Base-by-base conservation (phyloP, 164 flowering plant species). In the Cinnamomum chago region DNA sequence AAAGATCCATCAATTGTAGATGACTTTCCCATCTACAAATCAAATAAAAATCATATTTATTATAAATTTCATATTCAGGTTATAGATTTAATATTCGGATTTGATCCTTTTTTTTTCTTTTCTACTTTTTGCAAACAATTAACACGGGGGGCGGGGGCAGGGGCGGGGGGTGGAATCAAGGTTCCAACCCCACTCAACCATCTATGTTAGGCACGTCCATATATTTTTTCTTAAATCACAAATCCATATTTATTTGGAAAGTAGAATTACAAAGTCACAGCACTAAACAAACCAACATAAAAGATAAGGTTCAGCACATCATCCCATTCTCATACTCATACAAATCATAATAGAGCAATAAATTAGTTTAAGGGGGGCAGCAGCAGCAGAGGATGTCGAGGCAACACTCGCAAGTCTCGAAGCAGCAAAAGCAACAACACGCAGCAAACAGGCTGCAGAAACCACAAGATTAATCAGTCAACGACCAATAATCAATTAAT, bases 351-450 rank as follows among this genome's bases (percentile, higher is more conserved):
- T 55, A 14, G 60, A 15, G 20, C 20, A 55, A 55, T n/a, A 15
- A 18, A 17, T 15, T 15, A 55, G n/a, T 15, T 20, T 9, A 55
- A 15, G 33, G 47, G 23, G 58, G 55, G 67, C 75, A 84, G 80
- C 84, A 68, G 70, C 86, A 87, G 76, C 85, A 86, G 24, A 86
- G 70, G 1, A 67, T 14, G 14, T 88, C 87, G 62, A 89, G 76
- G 81, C 90, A 86, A 76, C 90, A 82, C 80, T 86, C 89, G 73
- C 92, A 84, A 1, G 88, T 81, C 82, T 84, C 86, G 51, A 23
- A 83, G 76, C 91, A 88, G 77, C 87, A 88, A 65, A 79, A 88
- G 75, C 88, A 84, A 83, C 88, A 85, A 52, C 86, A 86, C 62
- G 77, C 4, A 1, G 88, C 72, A 76, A 85, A 88, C 77, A 86